phyloP scores from a whole-genome alignment of 2,329 filamentous ascomycete species.

The Pseudogymnoascus sp. region DNA sequence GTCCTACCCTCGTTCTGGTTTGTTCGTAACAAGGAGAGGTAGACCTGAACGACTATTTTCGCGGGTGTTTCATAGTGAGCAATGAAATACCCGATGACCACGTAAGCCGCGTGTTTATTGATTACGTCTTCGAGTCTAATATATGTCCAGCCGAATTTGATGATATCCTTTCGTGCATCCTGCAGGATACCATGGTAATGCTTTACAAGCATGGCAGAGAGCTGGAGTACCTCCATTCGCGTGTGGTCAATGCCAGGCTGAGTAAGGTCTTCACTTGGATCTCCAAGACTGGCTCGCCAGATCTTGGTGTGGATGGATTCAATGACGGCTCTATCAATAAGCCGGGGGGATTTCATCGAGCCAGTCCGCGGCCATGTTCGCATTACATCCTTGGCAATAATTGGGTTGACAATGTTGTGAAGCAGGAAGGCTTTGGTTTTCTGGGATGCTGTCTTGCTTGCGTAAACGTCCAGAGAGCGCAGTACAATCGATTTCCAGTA shows the following conservation, averaged over 20 bases:
- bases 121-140: conserved; percentile 98
- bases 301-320: conserved; percentile 87
- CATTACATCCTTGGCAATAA: conserved; percentile 93
- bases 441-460: conserved; percentile 68
- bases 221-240: conserved; percentile 88
- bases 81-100: conserved; percentile 96
- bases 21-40: conserved; percentile 80
- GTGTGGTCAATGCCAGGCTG: conserved; percentile 91
- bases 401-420: conserved; percentile 88
- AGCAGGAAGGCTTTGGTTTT: conserved; percentile 90
- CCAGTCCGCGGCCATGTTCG: conserved; percentile 59
- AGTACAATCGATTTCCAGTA: conserved; percentile 77
- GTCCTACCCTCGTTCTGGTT: conserved; percentile 92
- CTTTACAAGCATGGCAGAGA: conserved; percentile 91
- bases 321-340: conserved; percentile 81
- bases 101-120: conserved; percentile 97
- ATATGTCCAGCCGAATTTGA: conserved; percentile 98
- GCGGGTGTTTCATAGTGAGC: conserved; percentile 91
- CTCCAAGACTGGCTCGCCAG: conserved; percentile 82
- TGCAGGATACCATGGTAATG: conserved; percentile 84
- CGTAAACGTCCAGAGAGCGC: conserved; percentile 81
- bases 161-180: conserved; percentile 92
- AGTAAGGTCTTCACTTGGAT: conserved; percentile 72
- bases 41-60: conserved; percentile 94
- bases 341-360: conserved; percentile 51